phyloP scores from a whole-genome alignment of 2,329 filamentous ascomycete species.

The Fusarium sp. region DNA sequence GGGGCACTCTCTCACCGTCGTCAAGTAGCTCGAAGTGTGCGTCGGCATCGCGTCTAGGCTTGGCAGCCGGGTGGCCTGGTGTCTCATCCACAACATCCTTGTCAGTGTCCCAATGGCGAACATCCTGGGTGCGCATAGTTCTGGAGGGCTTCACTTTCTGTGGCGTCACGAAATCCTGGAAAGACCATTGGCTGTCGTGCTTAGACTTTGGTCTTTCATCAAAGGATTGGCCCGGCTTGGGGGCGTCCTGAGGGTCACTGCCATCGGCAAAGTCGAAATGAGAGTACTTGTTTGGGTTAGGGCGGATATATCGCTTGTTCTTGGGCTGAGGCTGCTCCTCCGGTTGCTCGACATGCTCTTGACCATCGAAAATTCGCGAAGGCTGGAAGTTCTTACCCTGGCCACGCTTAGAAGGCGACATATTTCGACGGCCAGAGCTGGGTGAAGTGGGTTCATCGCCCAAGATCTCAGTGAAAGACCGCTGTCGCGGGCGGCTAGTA shows the following conservation, averaged over 20 bases:
- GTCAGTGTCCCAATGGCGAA: slow-evolving; percentile 82
- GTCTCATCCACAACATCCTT: slow-evolving; percentile 62
- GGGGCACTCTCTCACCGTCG: slow-evolving; percentile 68
- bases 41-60: slow-evolving; percentile 81
- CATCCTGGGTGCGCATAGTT: slow-evolving; percentile 70
- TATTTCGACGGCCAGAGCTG: slow-evolving; percentile 58
- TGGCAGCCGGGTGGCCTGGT: slow-evolving; percentile 66
- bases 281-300: slow-evolving; percentile 80
- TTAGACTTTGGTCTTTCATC: slow-evolving; percentile 63
- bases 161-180: slow-evolving; percentile 87
- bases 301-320: slow-evolving; percentile 62
- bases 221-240: slow-evolving; percentile 52
- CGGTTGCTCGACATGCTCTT: slow-evolving; percentile 54
- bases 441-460: slow-evolving; percentile 64
- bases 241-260: slow-evolving; percentile 60
- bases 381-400: slow-evolving; percentile 69
- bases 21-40: slow-evolving; percentile 87
- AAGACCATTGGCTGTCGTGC: slow-evolving; percentile 82
- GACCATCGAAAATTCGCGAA: slow-evolving; percentile 70
- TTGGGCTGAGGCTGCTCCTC: slow-evolving; percentile 54
- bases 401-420: slow-evolving; percentile 60
- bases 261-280: slow-evolving; percentile 86
- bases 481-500: slow-evolving; percentile 66
- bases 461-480: slow-evolving; percentile 78
- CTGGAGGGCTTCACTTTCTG: slow-evolving; percentile 73